phyloP scores from a whole-genome alignment of 2,329 filamentous ascomycete species.

The Verticillium nonalfalfae region DNA sequence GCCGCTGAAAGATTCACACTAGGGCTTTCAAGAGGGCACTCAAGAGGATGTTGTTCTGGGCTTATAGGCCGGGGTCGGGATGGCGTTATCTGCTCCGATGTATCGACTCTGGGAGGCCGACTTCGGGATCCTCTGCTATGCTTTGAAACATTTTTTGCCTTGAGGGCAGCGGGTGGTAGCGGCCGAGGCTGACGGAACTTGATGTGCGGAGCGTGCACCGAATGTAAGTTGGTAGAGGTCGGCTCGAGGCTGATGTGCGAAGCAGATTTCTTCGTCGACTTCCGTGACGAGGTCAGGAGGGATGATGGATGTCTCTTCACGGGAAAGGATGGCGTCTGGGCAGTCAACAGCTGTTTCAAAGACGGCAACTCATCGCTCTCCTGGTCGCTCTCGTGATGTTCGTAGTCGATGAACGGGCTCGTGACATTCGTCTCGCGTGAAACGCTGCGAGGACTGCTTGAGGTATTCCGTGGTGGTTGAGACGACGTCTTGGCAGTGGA shows the following conservation, averaged over 20 bases:
- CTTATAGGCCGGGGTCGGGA: background rate
- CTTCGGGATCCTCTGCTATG: background rate
- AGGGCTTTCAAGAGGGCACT: conserved; percentile 10
- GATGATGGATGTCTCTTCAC: background rate
- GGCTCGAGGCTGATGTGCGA: background rate
- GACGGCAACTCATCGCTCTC: conserved; percentile 29
- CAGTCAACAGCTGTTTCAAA: conserved; percentile 15
- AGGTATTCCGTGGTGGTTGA: conserved; percentile 12
- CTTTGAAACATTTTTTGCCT: background rate
- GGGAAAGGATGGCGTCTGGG: background rate
- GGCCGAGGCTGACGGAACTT: background rate
- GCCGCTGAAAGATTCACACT: conserved; percentile 7
- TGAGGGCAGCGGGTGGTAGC: background rate
- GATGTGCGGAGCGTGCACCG: background rate
- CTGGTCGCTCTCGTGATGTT: background rate
- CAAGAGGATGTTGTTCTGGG: background rate
- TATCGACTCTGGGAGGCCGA: background rate
- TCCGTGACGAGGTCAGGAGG: background rate
- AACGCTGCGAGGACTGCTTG: conserved; percentile 27
- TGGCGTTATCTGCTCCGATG: background rate
- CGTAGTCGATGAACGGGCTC: conserved; percentile 16
- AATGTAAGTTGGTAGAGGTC: background rate
- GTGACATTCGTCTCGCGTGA: conserved; percentile 28
- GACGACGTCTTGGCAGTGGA: conserved; percentile 6
- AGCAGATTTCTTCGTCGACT: background rate